phyloP scores from a whole-genome alignment of 83 land plant species.

The Thuja plicata region DNA sequence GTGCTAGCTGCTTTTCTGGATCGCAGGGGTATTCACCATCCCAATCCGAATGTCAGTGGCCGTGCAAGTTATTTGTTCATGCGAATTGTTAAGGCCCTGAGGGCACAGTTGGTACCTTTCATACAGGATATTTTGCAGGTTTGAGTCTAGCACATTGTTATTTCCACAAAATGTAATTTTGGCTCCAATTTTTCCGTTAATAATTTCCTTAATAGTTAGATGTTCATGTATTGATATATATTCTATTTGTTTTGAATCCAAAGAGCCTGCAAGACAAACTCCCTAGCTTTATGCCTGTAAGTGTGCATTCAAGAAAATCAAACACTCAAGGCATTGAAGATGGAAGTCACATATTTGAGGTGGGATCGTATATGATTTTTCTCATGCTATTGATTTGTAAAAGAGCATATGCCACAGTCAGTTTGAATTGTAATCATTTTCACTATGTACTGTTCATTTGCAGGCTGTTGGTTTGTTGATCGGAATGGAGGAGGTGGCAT shows the following conservation, averaged over 20 bases:
- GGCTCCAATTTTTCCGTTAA: neutral
- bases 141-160: neutral
- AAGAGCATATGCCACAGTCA: neutral
- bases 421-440: neutral
- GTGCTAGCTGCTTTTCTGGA: conserved; percentile 84
- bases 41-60: conserved; percentile 77
- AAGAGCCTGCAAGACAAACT: conserved; percentile 90
- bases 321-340: conserved; percentile 65
- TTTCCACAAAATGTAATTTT: neutral
- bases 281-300: conserved; percentile 49
- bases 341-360: conserved; percentile 94
- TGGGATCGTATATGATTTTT: conserved; percentile 14
- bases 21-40: conserved; percentile 91
- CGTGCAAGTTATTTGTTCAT: conserved; percentile 96
- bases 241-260: conserved; percentile 13
- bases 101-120: conserved; percentile 81
- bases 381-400: neutral
- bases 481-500: conserved; percentile 93
- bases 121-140: conserved; percentile 92
- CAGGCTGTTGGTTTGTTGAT: conserved; percentile 95
- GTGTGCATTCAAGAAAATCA: conserved; percentile 35
- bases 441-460: conserved; percentile 1
- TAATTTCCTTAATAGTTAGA: neutral
- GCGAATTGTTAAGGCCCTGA: conserved; percentile 87
- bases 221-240: neutral